Base-by-base conservation (phyloP, 192 early-diverging fungal species). In the Coemansia interrupta region DNA sequence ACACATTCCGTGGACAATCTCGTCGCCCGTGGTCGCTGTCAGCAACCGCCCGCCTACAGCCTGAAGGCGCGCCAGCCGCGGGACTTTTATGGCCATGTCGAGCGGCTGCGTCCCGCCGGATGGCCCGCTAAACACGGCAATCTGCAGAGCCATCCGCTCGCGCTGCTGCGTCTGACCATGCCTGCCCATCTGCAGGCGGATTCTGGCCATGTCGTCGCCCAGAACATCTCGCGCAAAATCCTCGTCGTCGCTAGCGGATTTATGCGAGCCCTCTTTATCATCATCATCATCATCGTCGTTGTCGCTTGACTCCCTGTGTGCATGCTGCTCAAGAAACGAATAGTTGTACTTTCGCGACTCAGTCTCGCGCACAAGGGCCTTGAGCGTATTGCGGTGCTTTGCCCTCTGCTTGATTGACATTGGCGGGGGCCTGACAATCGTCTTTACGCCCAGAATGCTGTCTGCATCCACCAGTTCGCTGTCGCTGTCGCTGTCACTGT, bases 311-410 rank as follows among this genome's bases (percentile, higher is more conserved):
- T 11, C 40, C 13, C 14, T 24, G 26, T 45, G 32, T 28, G 70
- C 38, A 17, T 60, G 64, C 53, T 58, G 45, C 3, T 77, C 73
- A 19, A 77, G 29, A 58, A 70, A 70, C 17, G 28, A 45, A 39
- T 64, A 30, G 32, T 67, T 51, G 64, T 77, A 70, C 24, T 59
- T 69, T 41, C 53, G 52, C 41, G 47, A 43, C 29, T 45, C 42
- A 3, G 32, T 58, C 14, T 55, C 64, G n/a, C 50, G 73, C 12
- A 70, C 73, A 18, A 77, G 61, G 14, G 56, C 59, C 52, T 77
- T 66, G 14, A 77, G 47, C 28, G 68, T 56, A 47, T 77, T 77
- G 19, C 58, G 53, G 39, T 77, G 69, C 7, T 55, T 45, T 36
- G 60, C 40, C 13, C 30, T 49, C 12, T 47, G 52, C 30, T 24